Evolutionary conservation across 768 basidiomycete genomes (phyloP).

Genomic region (Pleurotus cornucopiae): DNA sequence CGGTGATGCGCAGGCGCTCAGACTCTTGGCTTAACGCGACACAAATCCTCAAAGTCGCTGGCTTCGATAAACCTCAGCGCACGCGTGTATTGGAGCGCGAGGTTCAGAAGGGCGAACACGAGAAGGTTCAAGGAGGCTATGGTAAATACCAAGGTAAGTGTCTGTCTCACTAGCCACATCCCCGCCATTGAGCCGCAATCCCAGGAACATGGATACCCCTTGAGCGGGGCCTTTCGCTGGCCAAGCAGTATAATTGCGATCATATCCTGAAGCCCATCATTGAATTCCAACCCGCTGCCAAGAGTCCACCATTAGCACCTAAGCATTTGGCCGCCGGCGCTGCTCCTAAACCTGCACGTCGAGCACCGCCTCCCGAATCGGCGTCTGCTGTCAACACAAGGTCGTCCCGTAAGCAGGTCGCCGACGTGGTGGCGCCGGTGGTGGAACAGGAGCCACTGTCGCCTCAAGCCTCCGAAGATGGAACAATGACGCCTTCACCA

Average conservation of each 20-base stretch:
- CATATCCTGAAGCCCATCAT: slow-evolving; percentile 84
- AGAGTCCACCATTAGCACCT: slow-evolving; percentile 92
- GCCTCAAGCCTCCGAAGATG: slow-evolving; percentile 78
- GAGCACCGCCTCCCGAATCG: slow-evolving; percentile 29
- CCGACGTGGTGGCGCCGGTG: slow-evolving; percentile 47
- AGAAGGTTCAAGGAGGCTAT: slow-evolving; percentile 99
- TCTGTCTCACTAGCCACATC: slow-evolving; percentile 12
- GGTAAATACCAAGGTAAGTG: slow-evolving; percentile 96
- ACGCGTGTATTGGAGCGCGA: slow-evolving; percentile 97
- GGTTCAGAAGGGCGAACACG: slow-evolving; percentile 97
- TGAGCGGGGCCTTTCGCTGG: slow-evolving; percentile 79
- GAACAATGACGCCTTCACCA: slow-evolving; percentile 86
- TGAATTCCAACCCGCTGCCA: slow-evolving; percentile 85
- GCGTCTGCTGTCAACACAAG: slow-evolving; percentile 48
- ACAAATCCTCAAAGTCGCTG: slow-evolving; percentile 97
- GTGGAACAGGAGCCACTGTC: slow-evolving; percentile 64
- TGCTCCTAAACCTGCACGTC: slow-evolving; percentile 44
- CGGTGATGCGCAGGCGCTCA: slow-evolving; percentile 94
- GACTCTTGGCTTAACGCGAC: slow-evolving; percentile 99
- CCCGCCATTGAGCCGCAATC: slow-evolving; percentile 10
- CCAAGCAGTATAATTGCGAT: slow-evolving; percentile 93
- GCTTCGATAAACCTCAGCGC: slow-evolving; percentile 97
- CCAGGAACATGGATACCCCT: slow-evolving; percentile 96
- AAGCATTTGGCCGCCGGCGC: slow-evolving; percentile 88
- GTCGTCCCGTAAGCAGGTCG: slow-evolving; percentile 51